Percentiles rank a stretch among this genome's conserved stretches.
Evolutionary conservation across 495 filamentous ascomycete species (phyloP).

Genomic region (Hypoxylon intermedium): DNA sequence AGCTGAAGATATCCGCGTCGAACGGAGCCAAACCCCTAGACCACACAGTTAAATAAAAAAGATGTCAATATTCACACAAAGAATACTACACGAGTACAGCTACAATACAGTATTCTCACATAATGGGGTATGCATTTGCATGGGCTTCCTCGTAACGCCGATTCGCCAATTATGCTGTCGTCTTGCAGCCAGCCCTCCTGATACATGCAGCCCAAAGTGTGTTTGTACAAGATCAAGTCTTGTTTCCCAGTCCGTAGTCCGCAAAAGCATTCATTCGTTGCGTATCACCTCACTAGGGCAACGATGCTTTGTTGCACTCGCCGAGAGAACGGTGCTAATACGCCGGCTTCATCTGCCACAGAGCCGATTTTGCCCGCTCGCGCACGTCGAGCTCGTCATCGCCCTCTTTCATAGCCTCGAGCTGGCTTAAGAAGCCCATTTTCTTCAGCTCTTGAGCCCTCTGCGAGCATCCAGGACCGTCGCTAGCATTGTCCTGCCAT

Average conservation of each 20-base stretch:
- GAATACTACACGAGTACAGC: too few relatives aligned
- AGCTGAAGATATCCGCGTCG: not conserved
- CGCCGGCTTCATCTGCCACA: constrained; percentile 65
- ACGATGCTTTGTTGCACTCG: not conserved
- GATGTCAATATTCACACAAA: too few relatives aligned
- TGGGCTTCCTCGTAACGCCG: not conserved
- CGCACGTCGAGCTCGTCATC: constrained; percentile 84
- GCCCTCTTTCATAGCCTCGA: constrained; percentile 64
- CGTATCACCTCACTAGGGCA: not conserved
- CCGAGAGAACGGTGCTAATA: constrained; percentile 8
- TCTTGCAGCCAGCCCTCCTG: not conserved
- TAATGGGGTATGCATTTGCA: not conserved
- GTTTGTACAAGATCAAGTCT: not conserved
- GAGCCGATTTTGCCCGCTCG: constrained; percentile 81
- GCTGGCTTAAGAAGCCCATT: constrained; percentile 72
- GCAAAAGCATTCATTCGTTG: too few relatives aligned
- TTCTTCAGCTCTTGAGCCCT: constrained; percentile 72
- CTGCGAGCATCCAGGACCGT: constrained; percentile 64
- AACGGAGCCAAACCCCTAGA: not conserved
- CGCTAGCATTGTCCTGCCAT: constrained; percentile 75
- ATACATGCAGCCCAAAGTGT: not conserved
- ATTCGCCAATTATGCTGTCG: not conserved
- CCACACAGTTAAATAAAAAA: not conserved
- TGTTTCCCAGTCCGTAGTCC: too few relatives aligned
- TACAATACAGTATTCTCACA: too few relatives aligned